Evolutionary conservation across 352 stramenopile genomes (phyloP), one percentile per base, ranked within the genome.

Genomic region (Pythium folliculosum): DNA sequence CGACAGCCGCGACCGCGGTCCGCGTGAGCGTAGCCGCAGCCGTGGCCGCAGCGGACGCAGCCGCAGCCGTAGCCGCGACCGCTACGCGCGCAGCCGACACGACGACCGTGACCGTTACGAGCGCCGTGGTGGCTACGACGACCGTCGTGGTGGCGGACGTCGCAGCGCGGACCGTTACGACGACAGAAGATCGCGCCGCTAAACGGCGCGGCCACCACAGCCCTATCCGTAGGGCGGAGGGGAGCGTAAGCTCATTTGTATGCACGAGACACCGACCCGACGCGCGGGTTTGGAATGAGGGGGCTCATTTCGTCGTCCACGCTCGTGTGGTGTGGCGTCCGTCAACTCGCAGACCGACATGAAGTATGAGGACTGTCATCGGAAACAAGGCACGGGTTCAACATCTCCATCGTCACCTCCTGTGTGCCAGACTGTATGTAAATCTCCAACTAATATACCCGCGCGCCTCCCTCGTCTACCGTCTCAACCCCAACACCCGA

Each of bases 61-160:
- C 44, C 71, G 65, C 30, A 76, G 70, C 63, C 73, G 80, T 37
- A 80, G 82, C 61, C 80, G 82, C 35, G 78, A 77, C 68, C 70
- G 80, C 5, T 75, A 77, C 71, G 61, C 76, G 9, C 75, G 80
- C 43, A 70, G 79, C 27, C 63, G 71, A 37, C 68, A 80, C 65
- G 69, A 89, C 44, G 81, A 88, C 43, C 71, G 80, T 30, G 67
- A 75, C 5, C 67, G 76, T 13, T 82, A 85, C 48, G 71, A 78
- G 51, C 77, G 79, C 53, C 71, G 77, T 40, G 77, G 80, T 56
- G 72, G 78, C 25, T 77, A 89, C 45, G 83, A 91, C 38, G 77
- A 91, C 65, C 85, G 84, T 45, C 78, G 80, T 63, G 71, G 79
- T 30, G 71, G 63, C 38, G 45, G 67, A 21, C 62, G 64, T 38